Base-by-base conservation (phyloP, 2,329 filamentous ascomycete species). In the Knufia fluminis region DNA sequence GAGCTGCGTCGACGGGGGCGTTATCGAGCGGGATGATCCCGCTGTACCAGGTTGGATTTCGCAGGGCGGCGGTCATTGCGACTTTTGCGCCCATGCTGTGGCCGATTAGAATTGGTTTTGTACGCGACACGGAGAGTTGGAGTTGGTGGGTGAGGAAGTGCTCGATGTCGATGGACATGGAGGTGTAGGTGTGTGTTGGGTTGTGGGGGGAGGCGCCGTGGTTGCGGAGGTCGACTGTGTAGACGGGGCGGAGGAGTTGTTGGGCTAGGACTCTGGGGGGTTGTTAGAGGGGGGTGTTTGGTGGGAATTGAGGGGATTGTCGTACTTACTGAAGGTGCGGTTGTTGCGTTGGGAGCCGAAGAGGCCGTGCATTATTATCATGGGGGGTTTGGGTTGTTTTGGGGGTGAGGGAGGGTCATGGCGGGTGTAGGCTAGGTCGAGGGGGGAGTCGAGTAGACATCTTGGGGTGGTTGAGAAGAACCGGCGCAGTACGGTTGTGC, bases 1-100 rank as follows among this genome's bases (percentile, higher is more conserved):
- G 74, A 0, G 78, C 76, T 12, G 85, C 85, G 63, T 94, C 88
- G 7, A 94, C 76, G 1, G 91, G 91, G 3, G 90, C 88, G 63
- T 97, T 97, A 70, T 97, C 91, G 10, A 97, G 89, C 1, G 88
- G 77, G 23, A 96, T 77, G 46, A 97, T 71, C 59, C 83, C 79
- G 14, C 76, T 73, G 51, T 95, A 75, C 2, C 81, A 69, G 4
- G 78, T 71, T 0, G 87, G 86, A 1, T 79, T 75, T 38, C 77
- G 73, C 31, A 97, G 77, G 2, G 88, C 88, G 51, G 96, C 72
- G 0, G 85, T 75, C 91, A 97, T 96, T 59, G 87, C 88, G 1
- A 85, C 82, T 72, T 97, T 97, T 41, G 91, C 91, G 55, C 92
- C 91, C 91, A 97, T 97, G 1, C 88, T 95, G 68, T 97, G 92